Conservation (phyloP, 78 protist genomes). For the Bodo saltans region DNA sequence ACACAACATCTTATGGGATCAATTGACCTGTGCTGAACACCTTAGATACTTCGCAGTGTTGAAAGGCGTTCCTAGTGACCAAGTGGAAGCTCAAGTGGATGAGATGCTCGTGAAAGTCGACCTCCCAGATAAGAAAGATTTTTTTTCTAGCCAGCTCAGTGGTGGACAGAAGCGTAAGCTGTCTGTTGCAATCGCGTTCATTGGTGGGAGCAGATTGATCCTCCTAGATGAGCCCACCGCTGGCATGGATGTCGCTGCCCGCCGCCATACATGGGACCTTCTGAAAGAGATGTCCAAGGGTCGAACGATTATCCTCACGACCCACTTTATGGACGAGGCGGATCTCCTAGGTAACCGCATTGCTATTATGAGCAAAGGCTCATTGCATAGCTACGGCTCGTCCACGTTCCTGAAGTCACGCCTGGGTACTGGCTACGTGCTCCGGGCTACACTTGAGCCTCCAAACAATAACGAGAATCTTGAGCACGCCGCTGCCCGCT, state of each 20-base stretch:
- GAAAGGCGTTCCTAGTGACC: constrained; percentile 45
- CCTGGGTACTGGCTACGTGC: constrained; percentile 80
- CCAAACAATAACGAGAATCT: no score
- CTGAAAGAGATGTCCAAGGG: constrained; percentile 36
- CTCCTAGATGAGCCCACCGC: constrained; percentile 59
- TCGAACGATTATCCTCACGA: constrained; percentile 62
- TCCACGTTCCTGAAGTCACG: constrained; percentile 57
- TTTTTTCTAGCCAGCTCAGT: constrained; percentile 22
- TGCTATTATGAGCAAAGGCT: constrained; percentile 44
- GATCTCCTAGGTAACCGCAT: constrained; percentile 53
- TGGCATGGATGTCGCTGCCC: constrained; percentile 75
- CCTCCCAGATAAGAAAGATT: constrained; percentile 32
- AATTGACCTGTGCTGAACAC: constrained; percentile 60
- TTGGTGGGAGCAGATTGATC: constrained; percentile 47
- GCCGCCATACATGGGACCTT: constrained; percentile 65
- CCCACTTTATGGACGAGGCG: constrained; percentile 76
- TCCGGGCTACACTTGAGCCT: no score
- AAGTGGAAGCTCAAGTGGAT: constrained; percentile 28
- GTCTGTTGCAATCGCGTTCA: constrained; percentile 49
- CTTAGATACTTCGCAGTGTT: constrained; percentile 42
- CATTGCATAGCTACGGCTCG: constrained; percentile 33
- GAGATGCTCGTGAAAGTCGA: constrained; percentile 45
- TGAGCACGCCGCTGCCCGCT: no score
- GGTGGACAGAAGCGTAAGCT: constrained; percentile 71
- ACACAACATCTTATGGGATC: not conserved